phyloP scores from a whole-genome alignment of 2,329 filamentous ascomycete genomes.

The Sphaerulina vaccinii region DNA sequence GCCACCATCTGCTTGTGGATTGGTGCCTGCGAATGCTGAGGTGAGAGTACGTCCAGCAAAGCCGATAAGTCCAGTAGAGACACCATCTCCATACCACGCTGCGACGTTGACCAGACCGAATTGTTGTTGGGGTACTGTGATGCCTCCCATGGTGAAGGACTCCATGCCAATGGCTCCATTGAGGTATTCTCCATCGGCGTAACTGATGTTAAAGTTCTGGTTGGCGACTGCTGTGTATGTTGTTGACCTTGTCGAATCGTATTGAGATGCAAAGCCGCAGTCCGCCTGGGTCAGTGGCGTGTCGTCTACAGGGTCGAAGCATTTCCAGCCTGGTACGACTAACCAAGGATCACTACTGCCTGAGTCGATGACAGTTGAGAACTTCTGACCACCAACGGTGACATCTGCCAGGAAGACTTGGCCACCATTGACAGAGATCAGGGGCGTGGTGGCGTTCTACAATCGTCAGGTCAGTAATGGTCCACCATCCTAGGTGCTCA shows the following conservation, averaged over 20 bases:
- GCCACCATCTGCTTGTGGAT: constrained; percentile 27
- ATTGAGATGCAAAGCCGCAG: constrained; percentile 37
- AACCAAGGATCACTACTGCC: constrained; percentile 52
- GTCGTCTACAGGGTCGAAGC: constrained; percentile 24
- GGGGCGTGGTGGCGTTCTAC: constrained; percentile 23
- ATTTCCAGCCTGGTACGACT: constrained; percentile 33
- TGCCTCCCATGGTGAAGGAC: constrained; percentile 46
- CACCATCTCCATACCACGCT: constrained; percentile 36
- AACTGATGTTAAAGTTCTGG: constrained; percentile 46
- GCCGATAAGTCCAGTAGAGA: constrained; percentile 51
- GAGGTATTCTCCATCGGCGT: constrained; percentile 46
- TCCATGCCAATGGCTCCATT: constrained; percentile 43
- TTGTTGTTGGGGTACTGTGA: constrained; percentile 47
- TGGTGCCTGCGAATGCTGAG: constrained; percentile 38
- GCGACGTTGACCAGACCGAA: constrained; percentile 46
- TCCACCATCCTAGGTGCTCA: too few species aligned
- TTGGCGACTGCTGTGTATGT: constrained; percentile 42
- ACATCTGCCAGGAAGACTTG: constrained; percentile 35
- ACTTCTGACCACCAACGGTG: constrained; percentile 31
- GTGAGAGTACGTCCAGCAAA: constrained; percentile 53
- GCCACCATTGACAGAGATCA: constrained; percentile 29
- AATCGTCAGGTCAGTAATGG: neutral
- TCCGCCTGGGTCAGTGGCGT: constrained; percentile 21
- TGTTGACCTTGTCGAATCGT: constrained; percentile 30
- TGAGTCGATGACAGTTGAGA: constrained; percentile 47